Evolutionary conservation across 768 basidiomycete genomes (phyloP).

Genomic region (Boletus insuetus): DNA sequence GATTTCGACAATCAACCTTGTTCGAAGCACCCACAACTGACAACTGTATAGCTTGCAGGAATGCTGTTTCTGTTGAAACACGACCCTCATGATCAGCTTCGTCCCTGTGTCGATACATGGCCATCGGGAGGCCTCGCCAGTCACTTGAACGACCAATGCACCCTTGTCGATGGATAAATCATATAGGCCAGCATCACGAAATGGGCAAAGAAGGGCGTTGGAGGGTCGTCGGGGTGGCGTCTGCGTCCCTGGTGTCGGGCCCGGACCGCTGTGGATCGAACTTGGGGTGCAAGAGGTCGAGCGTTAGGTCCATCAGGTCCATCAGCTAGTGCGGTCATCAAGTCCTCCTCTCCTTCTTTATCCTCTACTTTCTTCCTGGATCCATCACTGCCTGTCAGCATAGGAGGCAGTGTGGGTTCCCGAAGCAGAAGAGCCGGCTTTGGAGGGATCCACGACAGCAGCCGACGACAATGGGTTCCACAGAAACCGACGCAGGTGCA

Average conservation of each 20-base stretch:
- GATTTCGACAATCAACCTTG: too few species aligned
- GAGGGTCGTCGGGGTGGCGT: slow-evolving; percentile 60
- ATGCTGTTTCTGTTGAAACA: slow-evolving; percentile 17
- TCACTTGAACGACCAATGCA: slow-evolving; percentile 18
- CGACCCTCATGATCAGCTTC: slow-evolving; percentile 22
- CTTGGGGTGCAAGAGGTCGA: slow-evolving; percentile 9
- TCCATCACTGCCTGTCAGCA: slow-evolving; percentile 35
- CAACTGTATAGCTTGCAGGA: slow-evolving; percentile 15
- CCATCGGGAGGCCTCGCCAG: slow-evolving; percentile 21
- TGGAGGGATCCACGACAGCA: slow-evolving; percentile 20
- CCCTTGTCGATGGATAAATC: slow-evolving; percentile 27
- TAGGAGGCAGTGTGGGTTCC: slow-evolving; percentile 41
- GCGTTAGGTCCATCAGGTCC: slow-evolving; percentile 30
- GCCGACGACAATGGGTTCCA: slow-evolving; percentile 19
- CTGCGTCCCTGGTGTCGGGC: slow-evolving; percentile 12
- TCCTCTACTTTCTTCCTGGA: slow-evolving; percentile 18
- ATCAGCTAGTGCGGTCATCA: slow-evolving; percentile 17
- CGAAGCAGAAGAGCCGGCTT: slow-evolving; percentile 59
- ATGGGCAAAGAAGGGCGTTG: slow-evolving; percentile 86
- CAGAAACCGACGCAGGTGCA: slow-evolving; percentile 21
- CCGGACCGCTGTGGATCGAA: background rate
- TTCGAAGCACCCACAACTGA: slow-evolving; percentile 24
- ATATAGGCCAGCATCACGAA: slow-evolving; percentile 58
- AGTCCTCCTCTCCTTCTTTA: slow-evolving; percentile 11
- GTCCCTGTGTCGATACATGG: slow-evolving; percentile 25